Evolutionary conservation across 2,329 filamentous ascomycete species (phyloP), one percentile per base, ranked within the genome.

Genomic region (Stenocarpella maydis): DNA sequence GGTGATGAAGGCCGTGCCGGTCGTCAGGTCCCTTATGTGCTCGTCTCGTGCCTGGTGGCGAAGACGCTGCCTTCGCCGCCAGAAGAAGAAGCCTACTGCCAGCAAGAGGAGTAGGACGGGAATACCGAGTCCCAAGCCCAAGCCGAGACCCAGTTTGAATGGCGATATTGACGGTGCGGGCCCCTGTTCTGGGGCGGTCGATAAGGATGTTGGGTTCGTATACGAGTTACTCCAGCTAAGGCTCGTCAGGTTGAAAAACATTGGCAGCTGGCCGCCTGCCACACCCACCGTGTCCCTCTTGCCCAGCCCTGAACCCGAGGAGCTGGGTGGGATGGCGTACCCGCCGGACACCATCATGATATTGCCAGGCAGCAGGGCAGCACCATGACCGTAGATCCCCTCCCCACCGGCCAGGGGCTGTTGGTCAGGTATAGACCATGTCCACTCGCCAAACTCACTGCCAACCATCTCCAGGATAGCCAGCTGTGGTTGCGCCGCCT

Each of bases 401-500:
- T 75, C 67, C 0, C 77, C 82, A n/a, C 34, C 28, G n/a, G 8
- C 39, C 17, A 78, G 76, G 1, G 82, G 86, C 76, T 86, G 85
- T 4, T 82, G 76, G 0, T 81, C 75, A 0, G 92, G 92, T 0
- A 92, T 81, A 1, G 81, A 83, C 92, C 93, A 96, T 71, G 84
- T 80, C 93, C 93, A 95, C 39, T 88, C 84, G 10, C 90, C 92
- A 76, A 93, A 96, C 17, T 37, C 63, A 4, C 90, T 90, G 71
- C 90, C 86, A 8, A 91, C 93, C 69, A 98, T 84, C 69, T 93
- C 84, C 3, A 98, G 82, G 3, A 98, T 81, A 0, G 89, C 92
- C 31, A 98, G 83, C 76, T 97, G 94, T 1, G 96, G 96, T 37
- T 90, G 84, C 0, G 96, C 96, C 1, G 95, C 87, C 39, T 90